These are phyloP conservation scores for Hypoxylon sp. DNA, from an alignment of 2,329 filamentous ascomycete species.

Conservation along the genomic window DNA sequence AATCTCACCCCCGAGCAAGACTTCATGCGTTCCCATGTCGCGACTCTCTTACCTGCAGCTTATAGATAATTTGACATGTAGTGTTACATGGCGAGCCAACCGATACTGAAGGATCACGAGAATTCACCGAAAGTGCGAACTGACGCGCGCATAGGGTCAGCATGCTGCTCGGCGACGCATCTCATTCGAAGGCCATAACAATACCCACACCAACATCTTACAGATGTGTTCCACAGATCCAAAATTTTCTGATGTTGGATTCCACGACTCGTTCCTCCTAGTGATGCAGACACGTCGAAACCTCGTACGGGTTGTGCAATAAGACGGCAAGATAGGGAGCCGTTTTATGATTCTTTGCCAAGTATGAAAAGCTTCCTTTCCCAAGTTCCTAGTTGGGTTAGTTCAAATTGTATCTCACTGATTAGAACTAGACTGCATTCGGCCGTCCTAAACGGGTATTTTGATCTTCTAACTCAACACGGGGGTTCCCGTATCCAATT, in stretches of 20 bases:
- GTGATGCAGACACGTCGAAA: constrained; percentile 2
- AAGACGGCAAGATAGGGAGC: constrained; percentile 11
- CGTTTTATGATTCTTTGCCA: constrained; percentile 7
- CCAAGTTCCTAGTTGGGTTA: constrained; percentile 7
- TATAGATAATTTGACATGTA: constrained; percentile 3
- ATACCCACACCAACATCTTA: constrained; percentile 5
- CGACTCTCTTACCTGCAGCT: constrained; percentile 5
- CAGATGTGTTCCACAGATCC: background rate
- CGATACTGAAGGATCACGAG: constrained; percentile 2
- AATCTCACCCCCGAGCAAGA: constrained; percentile 2
- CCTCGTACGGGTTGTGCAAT: constrained; percentile 9
- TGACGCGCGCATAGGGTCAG: background rate
- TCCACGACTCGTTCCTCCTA: background rate
- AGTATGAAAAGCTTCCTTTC: background rate
- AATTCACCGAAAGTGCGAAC: background rate
- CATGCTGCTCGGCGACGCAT: background rate
- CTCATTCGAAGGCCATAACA: constrained; percentile 4
- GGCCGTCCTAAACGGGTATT: constrained; percentile 3
- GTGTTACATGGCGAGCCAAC: background rate
- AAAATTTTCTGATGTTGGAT: constrained; percentile 2
- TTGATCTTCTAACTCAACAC: constrained; percentile 5
- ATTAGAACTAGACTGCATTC: constrained; percentile 5
- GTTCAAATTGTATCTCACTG: background rate
- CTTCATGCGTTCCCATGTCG: background rate
- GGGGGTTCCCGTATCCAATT: constrained; percentile 7